Conservation (phyloP, 495 filamentous ascomycete species). For the Parathielavia appendiculata region DNA sequence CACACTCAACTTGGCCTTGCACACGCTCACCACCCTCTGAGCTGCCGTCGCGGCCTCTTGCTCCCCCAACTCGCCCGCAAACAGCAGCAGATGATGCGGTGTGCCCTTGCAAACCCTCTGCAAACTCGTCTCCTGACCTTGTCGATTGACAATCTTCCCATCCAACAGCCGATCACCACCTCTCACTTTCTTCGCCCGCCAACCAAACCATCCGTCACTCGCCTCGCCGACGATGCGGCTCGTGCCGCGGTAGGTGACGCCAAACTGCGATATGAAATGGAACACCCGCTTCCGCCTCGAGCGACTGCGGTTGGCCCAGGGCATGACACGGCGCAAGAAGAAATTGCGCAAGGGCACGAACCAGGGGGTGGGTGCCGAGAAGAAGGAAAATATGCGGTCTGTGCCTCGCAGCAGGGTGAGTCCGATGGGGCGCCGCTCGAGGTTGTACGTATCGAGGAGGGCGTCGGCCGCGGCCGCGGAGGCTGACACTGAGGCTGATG, state of each 20-base stretch:
- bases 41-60: slow-evolving; percentile 16
- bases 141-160: slow-evolving; percentile 18
- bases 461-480: slow-evolving; percentile 6
- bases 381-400: slow-evolving; percentile 36
- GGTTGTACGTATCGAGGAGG: slow-evolving; percentile 37
- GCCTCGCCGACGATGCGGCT: slow-evolving; percentile 29
- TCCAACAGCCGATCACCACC: slow-evolving; percentile 37
- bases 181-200: slow-evolving; percentile 1
- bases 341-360: slow-evolving; percentile 32
- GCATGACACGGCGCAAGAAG: slow-evolving; percentile 33
- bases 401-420: slow-evolving; percentile 33
- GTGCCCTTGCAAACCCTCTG: slow-evolving; percentile 28
- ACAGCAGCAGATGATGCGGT: slow-evolving; percentile 33
- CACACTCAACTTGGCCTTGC: slow-evolving; percentile 16
- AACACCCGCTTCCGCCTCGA: slow-evolving; percentile 23
- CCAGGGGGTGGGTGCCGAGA: slow-evolving; percentile 29
- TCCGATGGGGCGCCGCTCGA: slow-evolving; percentile 37
- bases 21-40: slow-evolving; percentile 14
- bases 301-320: slow-evolving; percentile 27
- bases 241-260: slow-evolving; percentile 35
- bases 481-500: too few relatives aligned
- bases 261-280: slow-evolving; percentile 37
- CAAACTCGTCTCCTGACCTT: slow-evolving; percentile 21
- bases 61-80: slow-evolving; percentile 21
- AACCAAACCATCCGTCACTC: slow-evolving; percentile 19